Conservation (phyloP, 176 grass and related monocot species). For the Oryza glaberrima region DNA sequence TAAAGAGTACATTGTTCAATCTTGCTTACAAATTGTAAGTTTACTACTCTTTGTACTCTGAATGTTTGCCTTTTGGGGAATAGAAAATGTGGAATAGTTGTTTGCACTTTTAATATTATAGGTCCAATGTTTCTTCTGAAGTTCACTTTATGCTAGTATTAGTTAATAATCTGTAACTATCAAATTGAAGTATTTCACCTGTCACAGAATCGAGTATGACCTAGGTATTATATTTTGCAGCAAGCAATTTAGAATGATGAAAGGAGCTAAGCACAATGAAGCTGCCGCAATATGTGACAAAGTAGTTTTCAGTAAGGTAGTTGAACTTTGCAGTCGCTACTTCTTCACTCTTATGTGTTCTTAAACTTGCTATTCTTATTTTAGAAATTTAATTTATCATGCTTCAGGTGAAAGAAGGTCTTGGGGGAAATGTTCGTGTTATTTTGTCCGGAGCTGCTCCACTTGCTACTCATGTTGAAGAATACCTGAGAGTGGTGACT, state of each 20-base stretch:
- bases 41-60: not conserved
- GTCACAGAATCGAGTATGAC: slow-evolving; percentile 30
- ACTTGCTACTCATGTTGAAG: slow-evolving; percentile 83
- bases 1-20: slow-evolving; percentile 84
- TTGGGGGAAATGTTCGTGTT: slow-evolving; percentile 87
- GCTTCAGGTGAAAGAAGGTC: slow-evolving; percentile 78
- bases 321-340: slow-evolving; percentile 6
- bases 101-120: slow-evolving; percentile 4
- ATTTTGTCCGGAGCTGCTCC: slow-evolving; percentile 96
- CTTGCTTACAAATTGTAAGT: slow-evolving; percentile 94
- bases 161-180: slow-evolving; percentile 9
- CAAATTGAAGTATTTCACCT: slow-evolving; percentile 15
- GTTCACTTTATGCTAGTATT: slow-evolving; percentile 11
- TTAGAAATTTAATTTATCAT: slow-evolving; percentile 20
- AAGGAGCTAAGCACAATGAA: slow-evolving; percentile 80
- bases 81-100: slow-evolving; percentile 16
- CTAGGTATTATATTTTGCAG: slow-evolving; percentile 53
- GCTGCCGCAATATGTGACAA: slow-evolving; percentile 82
- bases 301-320: slow-evolving; percentile 93
- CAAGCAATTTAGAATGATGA: slow-evolving; percentile 89
- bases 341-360: slow-evolving; percentile 24
- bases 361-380: slow-evolving; percentile 20
- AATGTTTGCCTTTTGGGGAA: slow-evolving; percentile 1
- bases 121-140: slow-evolving; percentile 24
- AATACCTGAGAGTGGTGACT: slow-evolving; percentile 85